These are phyloP conservation scores for Crassisporium funariophilum DNA, from an alignment of 768 basidiomycete genomes.

Conservation along the genomic window DNA sequence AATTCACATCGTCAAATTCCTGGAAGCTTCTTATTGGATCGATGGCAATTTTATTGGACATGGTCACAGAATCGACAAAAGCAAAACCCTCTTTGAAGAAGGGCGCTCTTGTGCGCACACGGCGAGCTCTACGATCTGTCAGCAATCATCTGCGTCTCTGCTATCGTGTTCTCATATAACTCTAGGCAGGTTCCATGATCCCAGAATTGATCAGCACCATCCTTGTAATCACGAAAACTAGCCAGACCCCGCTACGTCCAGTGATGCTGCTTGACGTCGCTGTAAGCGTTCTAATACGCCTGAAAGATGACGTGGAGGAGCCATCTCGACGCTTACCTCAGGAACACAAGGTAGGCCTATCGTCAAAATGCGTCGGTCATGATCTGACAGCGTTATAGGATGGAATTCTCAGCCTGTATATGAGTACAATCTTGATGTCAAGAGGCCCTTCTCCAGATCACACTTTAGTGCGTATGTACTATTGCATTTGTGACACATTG, in stretches of 20 bases:
- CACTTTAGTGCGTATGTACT: slow-evolving; percentile 46
- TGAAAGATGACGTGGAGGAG: slow-evolving; percentile 57
- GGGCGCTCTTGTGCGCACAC: slow-evolving; percentile 58
- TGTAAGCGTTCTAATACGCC: slow-evolving; percentile 68
- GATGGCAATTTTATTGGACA: slow-evolving; percentile 64
- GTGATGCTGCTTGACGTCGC: slow-evolving; percentile 65
- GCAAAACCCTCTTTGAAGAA: slow-evolving; percentile 63
- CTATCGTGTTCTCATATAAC: slow-evolving; percentile 2
- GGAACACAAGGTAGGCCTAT: slow-evolving; percentile 44
- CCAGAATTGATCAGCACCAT: slow-evolving; percentile 54
- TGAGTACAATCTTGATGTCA: slow-evolving; percentile 63
- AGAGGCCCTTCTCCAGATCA: slow-evolving; percentile 64
- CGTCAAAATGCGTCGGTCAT: background rate
- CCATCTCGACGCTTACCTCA: slow-evolving; percentile 43
- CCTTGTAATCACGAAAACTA: slow-evolving; percentile 51
- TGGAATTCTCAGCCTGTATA: slow-evolving; percentile 62
- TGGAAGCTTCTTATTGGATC: slow-evolving; percentile 57
- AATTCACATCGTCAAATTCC: slow-evolving; percentile 46
- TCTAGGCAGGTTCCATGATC: slow-evolving; percentile 45
- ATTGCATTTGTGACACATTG: background rate
- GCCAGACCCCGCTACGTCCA: slow-evolving; percentile 39
- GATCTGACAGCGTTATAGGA: slow-evolving; percentile 35
- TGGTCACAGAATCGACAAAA: slow-evolving; percentile 51
- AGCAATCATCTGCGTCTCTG: slow-evolving; percentile 21
- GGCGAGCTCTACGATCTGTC: slow-evolving; percentile 72